A percentile compares a stretch with the other conserved stretches of the same genome.
These are phyloP conservation scores for Steccherinum ochraceum DNA, from an alignment of 768 basidiomycete genomes.

Conservation along the genomic window DNA sequence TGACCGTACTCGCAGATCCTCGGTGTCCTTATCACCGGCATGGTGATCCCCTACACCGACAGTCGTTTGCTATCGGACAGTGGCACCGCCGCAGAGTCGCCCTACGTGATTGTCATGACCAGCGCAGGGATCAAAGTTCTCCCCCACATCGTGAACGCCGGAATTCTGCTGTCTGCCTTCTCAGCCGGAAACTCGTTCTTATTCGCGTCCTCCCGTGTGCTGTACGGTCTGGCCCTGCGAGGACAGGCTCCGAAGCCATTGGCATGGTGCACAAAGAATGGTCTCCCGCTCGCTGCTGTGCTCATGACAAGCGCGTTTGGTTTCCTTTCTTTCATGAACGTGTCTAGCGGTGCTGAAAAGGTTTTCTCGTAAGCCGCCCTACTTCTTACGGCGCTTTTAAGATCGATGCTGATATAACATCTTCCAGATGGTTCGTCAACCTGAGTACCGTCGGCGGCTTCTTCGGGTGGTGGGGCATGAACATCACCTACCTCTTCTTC, in stretches of 20 bases:
- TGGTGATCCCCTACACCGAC: constrained; percentile 73
- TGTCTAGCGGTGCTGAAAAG: constrained; percentile 46
- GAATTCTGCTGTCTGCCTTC: constrained; percentile 65
- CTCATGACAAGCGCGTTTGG: constrained; percentile 30
- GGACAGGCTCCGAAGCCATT: constrained; percentile 38
- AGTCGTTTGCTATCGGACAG: constrained; percentile 38
- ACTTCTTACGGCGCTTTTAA: constrained; percentile 38
- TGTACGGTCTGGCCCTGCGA: constrained; percentile 31
- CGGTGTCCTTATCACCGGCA: constrained; percentile 67
- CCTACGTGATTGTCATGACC: constrained; percentile 82
- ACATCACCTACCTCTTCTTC: constrained; percentile 68
- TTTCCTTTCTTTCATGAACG: constrained; percentile 59
- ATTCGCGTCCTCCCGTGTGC: constrained; percentile 42
- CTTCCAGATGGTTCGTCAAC: constrained; percentile 62
- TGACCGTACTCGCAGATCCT: constrained; percentile 45
- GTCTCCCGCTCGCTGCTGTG: constrained; percentile 37
- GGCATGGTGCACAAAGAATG: constrained; percentile 39
- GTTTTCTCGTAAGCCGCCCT: too few species aligned
- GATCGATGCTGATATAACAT: not conserved
- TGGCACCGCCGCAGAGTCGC: constrained; percentile 70
- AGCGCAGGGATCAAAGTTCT: constrained; percentile 59
- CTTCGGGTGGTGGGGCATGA: constrained; percentile 61
- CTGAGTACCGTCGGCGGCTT: constrained; percentile 65
- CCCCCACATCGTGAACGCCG: constrained; percentile 57
- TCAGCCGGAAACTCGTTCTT: constrained; percentile 65